These are phyloP conservation scores for Penicillium desertorum DNA, from an alignment of 495 filamentous ascomycete genomes.

Conservation along the genomic window DNA sequence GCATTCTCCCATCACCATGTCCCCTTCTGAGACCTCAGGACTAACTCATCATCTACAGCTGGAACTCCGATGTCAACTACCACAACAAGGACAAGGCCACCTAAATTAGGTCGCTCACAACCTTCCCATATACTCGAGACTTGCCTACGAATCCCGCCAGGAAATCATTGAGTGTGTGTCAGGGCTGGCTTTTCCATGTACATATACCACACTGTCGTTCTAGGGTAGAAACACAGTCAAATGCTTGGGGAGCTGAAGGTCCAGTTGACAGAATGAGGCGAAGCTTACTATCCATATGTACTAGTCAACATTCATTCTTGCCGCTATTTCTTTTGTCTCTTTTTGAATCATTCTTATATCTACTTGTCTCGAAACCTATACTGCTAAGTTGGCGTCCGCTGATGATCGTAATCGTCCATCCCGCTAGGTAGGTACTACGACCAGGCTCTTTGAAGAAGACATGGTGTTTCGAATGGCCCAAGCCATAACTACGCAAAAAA, in stretches of 20 bases:
- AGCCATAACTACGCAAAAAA: too few species aligned
- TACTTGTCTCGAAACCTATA: not conserved
- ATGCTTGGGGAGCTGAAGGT: constrained; percentile 12
- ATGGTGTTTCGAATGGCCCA: not conserved
- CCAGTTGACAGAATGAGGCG: constrained; percentile 21
- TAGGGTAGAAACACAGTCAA: constrained; percentile 17
- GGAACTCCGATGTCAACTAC: constrained; percentile 93
- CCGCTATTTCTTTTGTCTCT: constrained; percentile 5
- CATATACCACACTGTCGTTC: constrained; percentile 26
- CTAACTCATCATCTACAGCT: constrained; percentile 56
- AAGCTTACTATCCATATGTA: constrained; percentile 11
- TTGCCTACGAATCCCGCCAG: constrained; percentile 5
- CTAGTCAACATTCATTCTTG: constrained; percentile 3
- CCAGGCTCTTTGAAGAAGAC: not conserved
- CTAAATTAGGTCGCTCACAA: constrained; percentile 36
- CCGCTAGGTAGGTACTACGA: not conserved
- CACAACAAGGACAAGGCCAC: constrained; percentile 83
- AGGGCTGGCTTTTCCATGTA: constrained; percentile 26
- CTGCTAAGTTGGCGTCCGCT: not conserved
- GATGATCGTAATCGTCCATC: not conserved
- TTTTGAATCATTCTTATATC: not conserved
- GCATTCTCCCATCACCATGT: not conserved
- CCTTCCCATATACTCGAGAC: not conserved
- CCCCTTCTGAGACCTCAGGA: not conserved
- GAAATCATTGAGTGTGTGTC: constrained; percentile 10